Evolutionary conservation across 805 yeast genomes (phyloP).

Genomic region (Candida methanosorbosa): DNA sequence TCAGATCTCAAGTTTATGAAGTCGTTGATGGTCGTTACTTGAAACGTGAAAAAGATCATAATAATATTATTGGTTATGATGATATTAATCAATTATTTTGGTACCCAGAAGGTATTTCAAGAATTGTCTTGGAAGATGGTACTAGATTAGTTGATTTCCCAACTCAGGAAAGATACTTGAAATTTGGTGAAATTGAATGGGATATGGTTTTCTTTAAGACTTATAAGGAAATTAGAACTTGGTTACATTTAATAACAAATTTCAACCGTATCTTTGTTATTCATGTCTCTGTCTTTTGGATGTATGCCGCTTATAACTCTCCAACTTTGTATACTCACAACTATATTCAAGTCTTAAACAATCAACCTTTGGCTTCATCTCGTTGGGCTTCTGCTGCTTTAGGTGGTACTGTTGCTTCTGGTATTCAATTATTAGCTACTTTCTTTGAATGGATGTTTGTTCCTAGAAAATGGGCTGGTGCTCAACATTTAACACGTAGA

Average conservation of each 20-base stretch:
- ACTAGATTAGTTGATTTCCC: conserved; percentile 87
- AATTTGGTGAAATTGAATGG: conserved; percentile 93
- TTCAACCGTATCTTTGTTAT: conserved; percentile 98
- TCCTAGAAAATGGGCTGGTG: conserved; percentile 99
- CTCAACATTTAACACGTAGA: conserved; percentile 91
- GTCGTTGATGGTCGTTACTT: conserved; percentile 73
- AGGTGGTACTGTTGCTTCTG: conserved; percentile 83
- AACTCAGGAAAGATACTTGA: conserved; percentile 77
- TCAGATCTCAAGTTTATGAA: conserved; percentile 77
- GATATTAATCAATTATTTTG: conserved; percentile 98
- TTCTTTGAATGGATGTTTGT: conserved; percentile 91
- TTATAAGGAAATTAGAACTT: conserved; percentile 89
- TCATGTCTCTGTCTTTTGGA: conserved; percentile 87
- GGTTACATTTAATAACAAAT: conserved; percentile 93
- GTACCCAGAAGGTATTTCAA: conserved; percentile 98
- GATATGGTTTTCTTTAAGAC: conserved; percentile 88
- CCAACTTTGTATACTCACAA: conserved; percentile 85
- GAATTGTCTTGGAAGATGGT: conserved; percentile 87
- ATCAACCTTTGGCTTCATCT: conserved; percentile 83
- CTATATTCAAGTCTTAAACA: conserved; percentile 74
- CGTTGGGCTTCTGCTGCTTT: conserved; percentile 90
- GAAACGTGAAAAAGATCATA: conserved; percentile 81
- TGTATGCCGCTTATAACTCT: conserved; percentile 88
- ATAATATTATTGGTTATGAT: conserved; percentile 82
- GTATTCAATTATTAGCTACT: conserved; percentile 81